Evolutionary conservation across 2,329 filamentous ascomycete genomes (phyloP).

Genomic region (Karstenula rhodostoma): DNA sequence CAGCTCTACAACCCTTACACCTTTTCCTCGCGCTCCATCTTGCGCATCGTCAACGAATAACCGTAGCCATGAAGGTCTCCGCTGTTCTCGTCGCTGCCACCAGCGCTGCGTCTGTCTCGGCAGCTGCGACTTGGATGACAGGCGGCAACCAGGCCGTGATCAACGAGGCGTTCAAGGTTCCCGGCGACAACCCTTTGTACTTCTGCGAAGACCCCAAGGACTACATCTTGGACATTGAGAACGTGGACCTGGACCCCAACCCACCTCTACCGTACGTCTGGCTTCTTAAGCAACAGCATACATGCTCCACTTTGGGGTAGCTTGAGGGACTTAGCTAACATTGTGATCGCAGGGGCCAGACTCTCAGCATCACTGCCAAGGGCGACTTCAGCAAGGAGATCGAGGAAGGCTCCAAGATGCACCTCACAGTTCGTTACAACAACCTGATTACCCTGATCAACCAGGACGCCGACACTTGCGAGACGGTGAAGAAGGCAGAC

Average conservation of each 20-base stretch:
- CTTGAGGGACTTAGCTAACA: slow-evolving; percentile 12
- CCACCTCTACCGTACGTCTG: slow-evolving; percentile 81
- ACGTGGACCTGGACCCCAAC: slow-evolving; percentile 84
- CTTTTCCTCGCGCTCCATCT: background rate
- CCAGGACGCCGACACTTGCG: slow-evolving; percentile 83
- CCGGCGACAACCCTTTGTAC: slow-evolving; percentile 84
- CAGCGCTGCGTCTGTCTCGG: slow-evolving; percentile 55
- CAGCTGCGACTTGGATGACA: slow-evolving; percentile 53
- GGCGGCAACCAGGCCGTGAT: slow-evolving; percentile 55
- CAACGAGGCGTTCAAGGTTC: slow-evolving; percentile 69
- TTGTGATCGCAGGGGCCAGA: slow-evolving; percentile 68
- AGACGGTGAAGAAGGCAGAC: slow-evolving; percentile 87
- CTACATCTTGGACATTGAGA: slow-evolving; percentile 78
- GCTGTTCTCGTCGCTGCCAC: slow-evolving; percentile 53
- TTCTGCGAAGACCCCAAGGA: slow-evolving; percentile 75
- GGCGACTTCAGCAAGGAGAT: slow-evolving; percentile 79
- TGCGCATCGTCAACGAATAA: slow-evolving; percentile 5
- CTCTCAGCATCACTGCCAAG: slow-evolving; percentile 78
- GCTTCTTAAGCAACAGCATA: background rate
- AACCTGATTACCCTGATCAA: slow-evolving; percentile 89
- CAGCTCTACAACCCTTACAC: slow-evolving; percentile 5
- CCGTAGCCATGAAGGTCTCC: slow-evolving; percentile 45
- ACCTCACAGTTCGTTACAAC: slow-evolving; percentile 91
- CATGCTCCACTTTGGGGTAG: background rate
- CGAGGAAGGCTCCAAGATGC: slow-evolving; percentile 79